phyloP scores from a whole-genome alignment of 805 yeast genomes.

The Kodamaea nitidulidarum region DNA sequence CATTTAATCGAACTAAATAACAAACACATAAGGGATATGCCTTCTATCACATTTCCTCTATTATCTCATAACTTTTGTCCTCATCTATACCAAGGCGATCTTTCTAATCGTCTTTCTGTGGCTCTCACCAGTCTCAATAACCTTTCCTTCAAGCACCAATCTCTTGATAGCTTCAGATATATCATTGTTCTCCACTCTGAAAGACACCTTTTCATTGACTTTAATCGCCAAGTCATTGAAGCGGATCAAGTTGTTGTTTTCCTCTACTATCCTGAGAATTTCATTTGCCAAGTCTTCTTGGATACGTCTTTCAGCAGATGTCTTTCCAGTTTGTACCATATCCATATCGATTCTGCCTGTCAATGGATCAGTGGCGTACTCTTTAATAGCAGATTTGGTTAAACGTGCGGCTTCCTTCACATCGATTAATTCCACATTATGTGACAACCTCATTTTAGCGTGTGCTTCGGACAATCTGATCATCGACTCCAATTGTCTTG shows the following conservation, averaged over 20 bases:
- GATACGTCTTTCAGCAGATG: constrained; percentile 75
- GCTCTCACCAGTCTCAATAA: constrained; percentile 68
- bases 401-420: constrained; percentile 92
- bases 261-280: constrained; percentile 49
- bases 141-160: constrained; percentile 66
- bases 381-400: constrained; percentile 91
- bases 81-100: constrained; percentile 12
- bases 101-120: constrained; percentile 54
- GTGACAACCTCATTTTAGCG: constrained; percentile 88
- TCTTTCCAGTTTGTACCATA: constrained; percentile 91
- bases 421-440: constrained; percentile 68
- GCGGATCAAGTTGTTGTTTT: constrained; percentile 45
- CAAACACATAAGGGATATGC: background rate
- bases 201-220: constrained; percentile 63
- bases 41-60: background rate
- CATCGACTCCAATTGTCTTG: constrained; percentile 95
- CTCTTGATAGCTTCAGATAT: constrained; percentile 63
- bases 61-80: background rate
- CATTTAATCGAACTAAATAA: constrained; percentile 1
- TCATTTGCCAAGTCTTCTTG: constrained; percentile 69
- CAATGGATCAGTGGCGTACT: constrained; percentile 95
- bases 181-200: constrained; percentile 66
- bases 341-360: constrained; percentile 98
- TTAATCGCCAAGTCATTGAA: constrained; percentile 56
- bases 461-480: constrained; percentile 93